These are phyloP conservation scores for Ogataea paradorogensis DNA, from an alignment of 805 yeast genomes.

Conservation along the genomic window DNA sequence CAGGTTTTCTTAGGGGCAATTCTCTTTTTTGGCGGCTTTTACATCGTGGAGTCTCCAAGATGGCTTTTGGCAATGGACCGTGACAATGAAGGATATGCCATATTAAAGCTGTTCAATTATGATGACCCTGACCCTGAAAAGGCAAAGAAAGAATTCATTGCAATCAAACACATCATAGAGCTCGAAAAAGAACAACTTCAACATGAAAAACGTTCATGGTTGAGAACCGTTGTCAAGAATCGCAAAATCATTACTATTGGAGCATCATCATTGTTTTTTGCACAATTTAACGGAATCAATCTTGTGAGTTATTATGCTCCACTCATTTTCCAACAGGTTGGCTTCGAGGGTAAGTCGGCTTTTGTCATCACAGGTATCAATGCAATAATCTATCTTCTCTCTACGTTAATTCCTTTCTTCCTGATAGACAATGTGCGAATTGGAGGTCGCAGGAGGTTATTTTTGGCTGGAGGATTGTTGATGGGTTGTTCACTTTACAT, in stretches of 20 bases:
- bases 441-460: constrained; percentile 82
- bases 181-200: constrained; percentile 24
- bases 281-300: constrained; percentile 87
- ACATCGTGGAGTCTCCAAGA: constrained; percentile 84
- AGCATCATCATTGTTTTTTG: constrained; percentile 82
- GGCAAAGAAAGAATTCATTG: constrained; percentile 41
- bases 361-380: constrained; percentile 84
- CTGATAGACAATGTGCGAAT: constrained; percentile 55
- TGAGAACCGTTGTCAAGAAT: constrained; percentile 26
- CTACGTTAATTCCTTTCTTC: constrained; percentile 87
- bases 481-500: constrained; percentile 68
- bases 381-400: constrained; percentile 51
- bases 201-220: constrained; percentile 28
- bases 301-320: constrained; percentile 90
- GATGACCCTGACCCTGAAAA: constrained; percentile 25
- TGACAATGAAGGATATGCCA: constrained; percentile 51
- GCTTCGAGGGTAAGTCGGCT: constrained; percentile 83
- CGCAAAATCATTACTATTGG: constrained; percentile 65
- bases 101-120: constrained; percentile 34
- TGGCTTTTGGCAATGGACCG: constrained; percentile 78
- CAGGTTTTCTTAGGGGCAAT: constrained; percentile 71
- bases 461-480: constrained; percentile 67
- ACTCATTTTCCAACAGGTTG: constrained; percentile 85
- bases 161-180: constrained; percentile 39
- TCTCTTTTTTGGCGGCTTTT: constrained; percentile 66